Evolutionary conservation across 2,329 filamentous ascomycete genomes (phyloP).

Genomic region (Fonsecaea erecta): DNA sequence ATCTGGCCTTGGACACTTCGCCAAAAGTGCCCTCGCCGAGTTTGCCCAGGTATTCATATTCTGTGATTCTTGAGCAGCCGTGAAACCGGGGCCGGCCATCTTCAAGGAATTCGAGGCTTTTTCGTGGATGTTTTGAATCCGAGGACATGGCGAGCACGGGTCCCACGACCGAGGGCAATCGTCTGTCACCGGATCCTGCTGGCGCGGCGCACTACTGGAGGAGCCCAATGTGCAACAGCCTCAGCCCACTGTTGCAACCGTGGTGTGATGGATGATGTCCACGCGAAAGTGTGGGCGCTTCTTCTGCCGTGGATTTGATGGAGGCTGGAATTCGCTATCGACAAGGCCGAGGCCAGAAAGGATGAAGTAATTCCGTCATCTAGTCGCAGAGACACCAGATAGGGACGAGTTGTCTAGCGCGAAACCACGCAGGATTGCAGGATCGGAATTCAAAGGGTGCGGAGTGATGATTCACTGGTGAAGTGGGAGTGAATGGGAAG

Average conservation of each 20-base stretch:
- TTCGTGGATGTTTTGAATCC: constrained; percentile 14
- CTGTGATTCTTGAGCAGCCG: constrained; percentile 70
- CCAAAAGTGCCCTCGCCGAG: constrained; percentile 94
- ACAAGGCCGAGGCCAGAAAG: constrained; percentile 28
- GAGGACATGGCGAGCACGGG: constrained; percentile 20
- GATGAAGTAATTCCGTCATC: constrained; percentile 22
- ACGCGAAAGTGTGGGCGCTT: not conserved
- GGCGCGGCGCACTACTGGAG: not conserved
- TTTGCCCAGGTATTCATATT: constrained; percentile 50
- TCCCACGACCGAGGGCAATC: not conserved
- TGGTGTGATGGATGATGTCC: not conserved
- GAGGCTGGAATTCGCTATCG: constrained; percentile 15
- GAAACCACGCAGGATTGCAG: not conserved
- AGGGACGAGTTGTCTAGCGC: not conserved
- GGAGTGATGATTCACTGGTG: not conserved
- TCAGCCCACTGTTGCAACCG: not conserved
- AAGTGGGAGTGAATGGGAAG: not conserved
- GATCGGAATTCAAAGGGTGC: not conserved
- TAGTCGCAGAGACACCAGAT: constrained; percentile 2
- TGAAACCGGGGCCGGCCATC: constrained; percentile 66
- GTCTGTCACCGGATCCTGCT: not conserved
- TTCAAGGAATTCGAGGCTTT: constrained; percentile 51
- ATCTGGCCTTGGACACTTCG: constrained; percentile 88
- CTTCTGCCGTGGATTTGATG: not conserved
- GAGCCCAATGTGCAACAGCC: constrained; percentile 1